phyloP scores from a whole-genome alignment of 2,329 filamentous ascomycete genomes.

The Cercospora sp. region DNA sequence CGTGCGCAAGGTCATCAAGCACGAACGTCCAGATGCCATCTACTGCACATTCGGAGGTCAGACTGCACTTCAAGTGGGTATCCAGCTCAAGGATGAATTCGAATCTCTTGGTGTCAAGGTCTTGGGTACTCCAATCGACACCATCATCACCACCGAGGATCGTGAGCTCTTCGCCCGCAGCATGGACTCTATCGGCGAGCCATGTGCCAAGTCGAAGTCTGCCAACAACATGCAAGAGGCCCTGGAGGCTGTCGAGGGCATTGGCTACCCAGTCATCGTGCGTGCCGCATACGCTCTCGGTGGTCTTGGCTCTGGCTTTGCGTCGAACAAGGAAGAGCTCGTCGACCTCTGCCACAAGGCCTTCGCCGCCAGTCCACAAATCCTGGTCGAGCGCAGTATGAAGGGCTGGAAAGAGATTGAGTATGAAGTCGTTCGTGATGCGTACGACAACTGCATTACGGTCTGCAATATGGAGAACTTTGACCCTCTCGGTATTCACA shows the following conservation, averaged over 20 bases:
- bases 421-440: slow-evolving; percentile 96
- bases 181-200: slow-evolving; percentile 98
- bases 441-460: slow-evolving; percentile 96
- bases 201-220: slow-evolving; percentile 95
- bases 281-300: slow-evolving; percentile 94
- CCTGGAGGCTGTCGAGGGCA: slow-evolving; percentile 80
- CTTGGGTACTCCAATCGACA: slow-evolving; percentile 92
- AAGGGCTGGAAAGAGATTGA: slow-evolving; percentile 99
- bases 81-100: slow-evolving; percentile 96
- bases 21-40: slow-evolving; percentile 92
- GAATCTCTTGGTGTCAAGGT: slow-evolving; percentile 89
- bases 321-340: slow-evolving; percentile 80
- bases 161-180: slow-evolving; percentile 94
- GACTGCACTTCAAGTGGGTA: slow-evolving; percentile 93
- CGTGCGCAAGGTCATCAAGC: slow-evolving; percentile 93
- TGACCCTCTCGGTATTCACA: slow-evolving; percentile 95
- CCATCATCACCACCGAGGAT: slow-evolving; percentile 97
- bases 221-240: slow-evolving; percentile 87
- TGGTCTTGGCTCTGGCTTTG: slow-evolving; percentile 92
- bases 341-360: slow-evolving; percentile 90
- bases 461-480: slow-evolving; percentile 99
- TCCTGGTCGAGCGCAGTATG: slow-evolving; percentile 97
- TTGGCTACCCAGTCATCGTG: slow-evolving; percentile 95
- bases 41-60: slow-evolving; percentile 98
- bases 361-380: slow-evolving; percentile 90